Evolutionary conservation across 1,284 basidiomycete genomes (phyloP), one percentile per base, ranked within the genome.

Genomic region (Boletus semigastroideus): DNA sequence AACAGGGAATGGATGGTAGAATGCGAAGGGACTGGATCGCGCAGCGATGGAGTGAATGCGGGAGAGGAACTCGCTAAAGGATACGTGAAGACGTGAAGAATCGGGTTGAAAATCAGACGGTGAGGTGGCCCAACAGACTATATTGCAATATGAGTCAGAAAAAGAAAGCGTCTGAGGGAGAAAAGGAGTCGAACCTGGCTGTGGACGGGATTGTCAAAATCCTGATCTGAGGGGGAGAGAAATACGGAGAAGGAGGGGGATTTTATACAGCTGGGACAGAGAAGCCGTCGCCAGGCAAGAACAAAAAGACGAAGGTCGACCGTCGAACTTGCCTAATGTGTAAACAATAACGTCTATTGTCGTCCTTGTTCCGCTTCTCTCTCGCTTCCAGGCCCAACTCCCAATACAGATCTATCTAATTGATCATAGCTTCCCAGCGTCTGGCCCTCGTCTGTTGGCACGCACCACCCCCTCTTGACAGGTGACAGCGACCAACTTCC

Each of bases 401-500:
- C 47, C 28, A 38, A 59, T 59, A 46, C 65, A 55, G 12, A 49
- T 49, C 40, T 42, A 53, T 62, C 48, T 47, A 41, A 54, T 44
- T 41, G 36, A 56, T 46, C 31, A 62, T 49, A 61, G 45, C 56
- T 64, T 61, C 45, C 48, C 55, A 54, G 19, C 47, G 46, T 59
- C 59, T 11, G 76, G 77, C 10, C 69, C 76, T 53, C 75, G 73
- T 51, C 78, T 72, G 55, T 80, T 75, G 17, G 84, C 82, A 33
- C 87, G 78, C 36, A 88, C 72, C 3, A 89, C 89, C 4, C 93
- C 92, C 74, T 95, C 93, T 67, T 96, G 93, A 19, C 83, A 81
- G 31, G 84, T 86, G 10, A 89, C 80, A 12, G 92, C 93, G 16
- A 94, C 76, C 19, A 95, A 74, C 11, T 69, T 78, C 5, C 93